Evolutionary conservation across 2,329 filamentous ascomycete genomes (phyloP), one percentile per base, ranked within the genome.

Genomic region (Cercospora canescens): DNA sequence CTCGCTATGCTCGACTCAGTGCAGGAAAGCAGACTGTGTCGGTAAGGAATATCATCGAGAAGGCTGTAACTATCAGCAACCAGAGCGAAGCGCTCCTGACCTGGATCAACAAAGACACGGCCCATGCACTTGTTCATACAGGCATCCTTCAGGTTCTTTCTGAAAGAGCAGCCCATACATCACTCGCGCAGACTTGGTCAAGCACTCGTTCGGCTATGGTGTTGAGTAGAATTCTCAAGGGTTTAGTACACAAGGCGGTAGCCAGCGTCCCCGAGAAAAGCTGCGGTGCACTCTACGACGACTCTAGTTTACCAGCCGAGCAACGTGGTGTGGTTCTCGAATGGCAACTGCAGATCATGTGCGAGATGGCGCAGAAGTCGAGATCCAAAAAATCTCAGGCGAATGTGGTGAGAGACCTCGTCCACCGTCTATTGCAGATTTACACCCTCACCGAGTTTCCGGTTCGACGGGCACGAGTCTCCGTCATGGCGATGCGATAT

Each of bases 111-210:
- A 80, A 84, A 58, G 83, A 85, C 16, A 86, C 92, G n/a, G 85
- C 89, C 63, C 83, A 85, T 16, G 84, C 84, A 61, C 82, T 90
- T 71, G 81, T 91, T 5, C 84, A 86, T 28, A 83, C 86, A 41
- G 87, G 87, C 2, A 81, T 84, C 1, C 77, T 91, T 28, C 76
- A 81, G n/a, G 75, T 78, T 1, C 82, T 91, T n/a, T 84, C 85
- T 0, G 71, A 79, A 5, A 77, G 79, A 2, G 80, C 90, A 6
- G 76, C 81, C 1, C 83, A 77, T 1, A 79, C 82, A 55, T 82
- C 89, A 0, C 80, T 72, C 12, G 30, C 57, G 4, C 48, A 62
- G 37, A 69, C 69, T 16, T 76, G 73, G 72, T 58, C 66, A 26
- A 57, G 60, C 14, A 72, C 70, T n/a, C 54, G 55, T 14, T 41